These are phyloP conservation scores for Mycena amicta DNA, from an alignment of 768 basidiomycete genomes.

Conservation along the genomic window DNA sequence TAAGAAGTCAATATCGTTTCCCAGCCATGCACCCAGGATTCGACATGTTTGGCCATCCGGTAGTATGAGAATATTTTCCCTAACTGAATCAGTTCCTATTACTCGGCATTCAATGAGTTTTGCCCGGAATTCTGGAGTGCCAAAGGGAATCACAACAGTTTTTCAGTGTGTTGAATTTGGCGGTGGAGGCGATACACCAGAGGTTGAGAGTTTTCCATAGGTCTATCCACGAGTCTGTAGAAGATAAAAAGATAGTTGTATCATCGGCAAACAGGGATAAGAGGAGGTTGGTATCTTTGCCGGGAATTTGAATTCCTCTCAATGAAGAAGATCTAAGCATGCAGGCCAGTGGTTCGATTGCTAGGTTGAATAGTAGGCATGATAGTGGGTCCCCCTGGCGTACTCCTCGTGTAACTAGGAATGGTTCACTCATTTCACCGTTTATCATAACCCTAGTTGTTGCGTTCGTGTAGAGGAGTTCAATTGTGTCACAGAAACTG, in stretches of 20 bases:
- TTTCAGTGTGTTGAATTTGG: constrained; percentile 28
- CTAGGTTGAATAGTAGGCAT: constrained; percentile 7
- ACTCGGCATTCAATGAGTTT: neutral
- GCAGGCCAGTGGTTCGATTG: constrained; percentile 25
- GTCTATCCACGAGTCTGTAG: neutral
- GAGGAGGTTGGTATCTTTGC: constrained; percentile 3
- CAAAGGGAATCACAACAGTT: constrained; percentile 22
- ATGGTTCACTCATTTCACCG: constrained; percentile 5
- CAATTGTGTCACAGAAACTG: neutral
- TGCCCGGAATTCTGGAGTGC: neutral
- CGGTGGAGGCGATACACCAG: constrained; percentile 15
- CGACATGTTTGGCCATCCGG: neutral
- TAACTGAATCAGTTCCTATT: neutral
- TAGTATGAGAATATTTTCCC: too few species aligned
- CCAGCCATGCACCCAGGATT: constrained; percentile 1
- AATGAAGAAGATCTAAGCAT: constrained; percentile 22
- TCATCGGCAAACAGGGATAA: constrained; percentile 32
- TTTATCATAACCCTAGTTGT: constrained; percentile 6
- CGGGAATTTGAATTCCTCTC: constrained; percentile 22
- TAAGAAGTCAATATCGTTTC: neutral
- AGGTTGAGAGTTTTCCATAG: constrained; percentile 6
- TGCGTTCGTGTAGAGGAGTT: neutral
- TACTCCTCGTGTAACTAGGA: neutral
- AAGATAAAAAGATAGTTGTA: constrained; percentile 24
- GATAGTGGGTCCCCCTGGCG: constrained; percentile 8